Evolutionary conservation across 2,329 filamentous ascomycete species (phyloP), one percentile per base, ranked within the genome.

Genomic region (Aspergillus clavatus): DNA sequence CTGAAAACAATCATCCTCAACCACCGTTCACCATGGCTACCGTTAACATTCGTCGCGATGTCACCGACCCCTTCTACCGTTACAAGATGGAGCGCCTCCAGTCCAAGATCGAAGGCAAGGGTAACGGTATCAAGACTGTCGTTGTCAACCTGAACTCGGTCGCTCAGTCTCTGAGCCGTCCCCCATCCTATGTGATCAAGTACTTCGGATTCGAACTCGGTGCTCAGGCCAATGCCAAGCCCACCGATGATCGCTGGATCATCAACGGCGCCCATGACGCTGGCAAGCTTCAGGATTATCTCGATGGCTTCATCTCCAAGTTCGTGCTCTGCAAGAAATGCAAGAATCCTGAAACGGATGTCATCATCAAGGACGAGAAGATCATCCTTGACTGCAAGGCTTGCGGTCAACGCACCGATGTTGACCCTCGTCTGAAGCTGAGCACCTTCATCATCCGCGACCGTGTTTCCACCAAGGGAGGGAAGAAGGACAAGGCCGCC

Each of bases 61-160:
- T 95, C 77, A 86, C 85, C 79, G 93, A 98, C 77, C 86, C 86
- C 75, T 98, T 96, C 83, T 98, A 98, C 78, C 93, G 93, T 72
- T 98, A 98, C 84, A 98, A 98, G 83, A 98, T 98, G 93, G 93
- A 97, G 78, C 86, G 84, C 62, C 78, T 98, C 69, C 89, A 95
- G 79, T 95, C 93, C 72, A 98, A 98, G 81, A 94, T 98, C 63
- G 93, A 98, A 77, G 93, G 93, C 75, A 98, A 98, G 76, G 93
- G 93, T 59, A 98, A 98, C 77, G 93, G 93, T 68, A 98, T 98
- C 83, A 98, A 98, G 80, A 98, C 80, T 62, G 93, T 98, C 65
- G 85, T 98, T 61, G 89, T 95, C 80, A 98, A 98, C 74, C 76
- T 98, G 67, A 88, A 84, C 79, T 94, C 87, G 67, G 89, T 98